phyloP scores from a whole-genome alignment of 2,329 filamentous ascomycete species.

The Arthrobotrys pseudoclavata region DNA sequence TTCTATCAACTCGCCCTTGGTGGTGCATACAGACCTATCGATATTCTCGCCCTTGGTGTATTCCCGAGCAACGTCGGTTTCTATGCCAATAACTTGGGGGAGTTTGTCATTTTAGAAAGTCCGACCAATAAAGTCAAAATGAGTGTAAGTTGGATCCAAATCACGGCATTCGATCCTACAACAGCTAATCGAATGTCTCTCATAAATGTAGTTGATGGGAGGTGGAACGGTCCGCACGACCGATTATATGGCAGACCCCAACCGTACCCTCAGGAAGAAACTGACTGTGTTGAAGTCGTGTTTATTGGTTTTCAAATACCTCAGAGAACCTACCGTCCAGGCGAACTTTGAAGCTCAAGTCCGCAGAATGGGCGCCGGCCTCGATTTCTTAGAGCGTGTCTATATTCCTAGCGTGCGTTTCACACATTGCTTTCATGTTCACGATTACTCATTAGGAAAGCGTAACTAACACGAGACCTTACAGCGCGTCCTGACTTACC shows the following conservation, averaged over 20 bases:
- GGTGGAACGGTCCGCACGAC: conserved; percentile 13
- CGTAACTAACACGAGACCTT: conserved; percentile 30
- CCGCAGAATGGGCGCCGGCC: conserved; percentile 40
- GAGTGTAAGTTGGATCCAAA: conserved; percentile 31
- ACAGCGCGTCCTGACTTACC: conserved; percentile 26
- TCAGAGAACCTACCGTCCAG: conserved; percentile 35
- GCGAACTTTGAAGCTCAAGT: conserved; percentile 46
- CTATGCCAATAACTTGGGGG: conserved; percentile 30
- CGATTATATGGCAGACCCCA: not conserved
- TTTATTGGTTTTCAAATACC: conserved; percentile 47
- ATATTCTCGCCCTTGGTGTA: conserved; percentile 41
- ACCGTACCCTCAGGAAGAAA: conserved; percentile 5
- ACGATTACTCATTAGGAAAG: conserved; percentile 7
- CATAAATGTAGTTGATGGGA: conserved; percentile 36
- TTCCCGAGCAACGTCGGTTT: conserved; percentile 37
- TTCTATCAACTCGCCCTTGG: conserved; percentile 12
- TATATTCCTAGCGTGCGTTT: conserved; percentile 46
- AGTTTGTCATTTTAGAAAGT: conserved; percentile 45
- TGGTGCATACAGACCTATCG: conserved; percentile 22
- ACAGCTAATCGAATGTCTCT: conserved; percentile 3
- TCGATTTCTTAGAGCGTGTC: conserved; percentile 32
- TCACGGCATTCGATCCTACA: not conserved
- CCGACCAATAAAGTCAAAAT: conserved; percentile 33
- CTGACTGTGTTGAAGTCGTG: conserved; percentile 34
- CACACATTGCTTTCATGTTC: conserved; percentile 18